Base-by-base conservation (phyloP, 768 basidiomycete species). In the Psilocybe subaeruginosa region DNA sequence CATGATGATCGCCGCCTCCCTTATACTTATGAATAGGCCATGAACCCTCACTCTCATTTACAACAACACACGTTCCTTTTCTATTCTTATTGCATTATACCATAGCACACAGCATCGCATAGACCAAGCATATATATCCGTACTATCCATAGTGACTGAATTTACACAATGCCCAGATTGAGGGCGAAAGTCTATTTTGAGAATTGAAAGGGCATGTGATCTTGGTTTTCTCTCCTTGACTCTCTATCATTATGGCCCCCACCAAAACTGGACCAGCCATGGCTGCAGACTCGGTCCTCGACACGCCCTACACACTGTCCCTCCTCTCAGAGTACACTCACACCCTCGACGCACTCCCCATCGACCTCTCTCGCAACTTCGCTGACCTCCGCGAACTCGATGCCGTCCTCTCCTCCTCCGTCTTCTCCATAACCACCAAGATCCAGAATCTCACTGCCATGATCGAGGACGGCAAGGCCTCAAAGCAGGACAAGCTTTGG, bases 371-470 rank as follows among this genome's bases (percentile, higher is more conserved):
- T 11, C 89, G 93, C 74, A 90, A 88, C 75, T 93, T 97, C 74
- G 93, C 91, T 9, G 97, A 99, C 82, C 87, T 99, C 56, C 92
- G 95, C 65, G 97, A 99, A 78, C 92, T 99, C 77, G 97, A 99
- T 75, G 97, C 97, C 59, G 97, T 99, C 61, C 85, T 99, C 67
- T 95, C 95, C 66, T 81, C 91, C 47, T 93, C 93, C 63, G 91
- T 97, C 76, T 73, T 86, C 65, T 81, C 85, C 66, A 90, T 99
- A 71, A 94, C 91, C 60, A 67, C 82, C 48, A 94, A 94, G 76
- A 89, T 99, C 65, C 82, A 85, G 59, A 72, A 74, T 41, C 89
- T 99, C 66, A 90, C 88, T 43, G 70, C 78, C 60, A 87, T 93
- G 84, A 87, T 97, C 70, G 88, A 93, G 70, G 79, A 84, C 60